phyloP scores from a whole-genome alignment of 176 grass and related monocot species.

The Carex kokanica region DNA sequence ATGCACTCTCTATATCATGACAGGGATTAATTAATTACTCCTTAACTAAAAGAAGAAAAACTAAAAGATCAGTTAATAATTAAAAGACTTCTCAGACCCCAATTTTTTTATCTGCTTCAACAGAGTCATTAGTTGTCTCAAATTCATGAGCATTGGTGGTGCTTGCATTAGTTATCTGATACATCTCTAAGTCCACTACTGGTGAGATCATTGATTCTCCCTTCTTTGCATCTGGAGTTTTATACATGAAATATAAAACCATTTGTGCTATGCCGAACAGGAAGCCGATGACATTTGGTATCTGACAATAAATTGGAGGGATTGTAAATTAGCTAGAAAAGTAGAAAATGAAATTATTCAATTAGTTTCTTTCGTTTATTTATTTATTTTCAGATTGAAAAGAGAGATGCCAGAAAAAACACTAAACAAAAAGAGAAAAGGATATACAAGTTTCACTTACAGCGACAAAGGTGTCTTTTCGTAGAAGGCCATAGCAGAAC shows the following conservation, averaged over 20 bases:
- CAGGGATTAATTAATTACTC: not conserved
- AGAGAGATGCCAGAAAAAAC: no score
- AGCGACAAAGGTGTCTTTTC: conserved; percentile 53
- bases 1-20: conserved; percentile 3
- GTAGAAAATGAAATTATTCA: not conserved
- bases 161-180: not conserved
- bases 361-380: no score
- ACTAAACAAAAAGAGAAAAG: not conserved
- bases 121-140: conserved; percentile 1
- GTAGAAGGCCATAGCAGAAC: conserved; percentile 78
- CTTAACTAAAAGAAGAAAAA: not conserved
- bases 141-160: not conserved
- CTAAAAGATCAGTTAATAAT: not conserved
- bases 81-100: not conserved
- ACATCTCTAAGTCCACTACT: conserved; percentile 27
- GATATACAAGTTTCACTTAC: conserved; percentile 24
- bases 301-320: conserved; percentile 31
- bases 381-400: no score
- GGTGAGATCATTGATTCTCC: conserved; percentile 42
- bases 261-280: conserved; percentile 74
- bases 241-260: conserved; percentile 64
- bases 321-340: not conserved
- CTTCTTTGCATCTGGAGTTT: conserved; percentile 38
- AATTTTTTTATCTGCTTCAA: not conserved
- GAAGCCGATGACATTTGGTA: conserved; percentile 74